Evolutionary conservation across 208 protist genomes (phyloP).

Genomic region (Herpetomonas samuelpessoai): DNA sequence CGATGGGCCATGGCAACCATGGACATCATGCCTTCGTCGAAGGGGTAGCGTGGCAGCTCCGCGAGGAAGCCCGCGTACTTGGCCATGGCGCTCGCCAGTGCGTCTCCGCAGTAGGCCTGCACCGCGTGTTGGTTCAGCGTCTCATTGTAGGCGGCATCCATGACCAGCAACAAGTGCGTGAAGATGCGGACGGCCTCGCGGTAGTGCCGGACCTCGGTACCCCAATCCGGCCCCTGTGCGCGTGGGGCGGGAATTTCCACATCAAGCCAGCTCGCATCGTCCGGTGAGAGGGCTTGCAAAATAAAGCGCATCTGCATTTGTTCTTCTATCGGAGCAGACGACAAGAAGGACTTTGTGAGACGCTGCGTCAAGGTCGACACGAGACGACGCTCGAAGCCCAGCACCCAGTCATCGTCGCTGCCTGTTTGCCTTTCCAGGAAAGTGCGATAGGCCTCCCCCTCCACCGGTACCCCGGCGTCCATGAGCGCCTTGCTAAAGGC

Average conservation of each 20-base stretch:
- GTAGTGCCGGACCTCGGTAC: no score
- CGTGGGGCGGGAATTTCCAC: no score
- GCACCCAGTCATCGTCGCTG: constrained; percentile 52
- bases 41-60: constrained; percentile 43
- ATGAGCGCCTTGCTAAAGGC: constrained; percentile 74
- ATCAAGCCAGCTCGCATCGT: constrained; percentile 6
- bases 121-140: constrained; percentile 45
- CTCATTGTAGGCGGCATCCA: constrained; percentile 64
- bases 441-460: constrained; percentile 25
- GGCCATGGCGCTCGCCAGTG: constrained; percentile 33
- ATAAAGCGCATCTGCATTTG: constrained; percentile 80
- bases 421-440: constrained; percentile 38
- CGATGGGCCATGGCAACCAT: constrained; percentile 53
- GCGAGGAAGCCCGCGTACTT: constrained; percentile 51
- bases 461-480: constrained; percentile 17
- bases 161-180: constrained; percentile 56
- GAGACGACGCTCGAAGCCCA: constrained; percentile 31
- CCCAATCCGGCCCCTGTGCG: no score
- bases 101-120: constrained; percentile 45
- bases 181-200: constrained; percentile 47
- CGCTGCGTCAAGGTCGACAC: constrained; percentile 32
- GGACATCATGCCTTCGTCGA: constrained; percentile 40
- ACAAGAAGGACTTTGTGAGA: constrained; percentile 35
- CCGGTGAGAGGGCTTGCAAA: constrained; percentile 52
- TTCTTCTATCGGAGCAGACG: constrained; percentile 29